Evolutionary conservation across 305 asterid genomes (phyloP).

Genomic region (Fraxinus latifolia): DNA sequence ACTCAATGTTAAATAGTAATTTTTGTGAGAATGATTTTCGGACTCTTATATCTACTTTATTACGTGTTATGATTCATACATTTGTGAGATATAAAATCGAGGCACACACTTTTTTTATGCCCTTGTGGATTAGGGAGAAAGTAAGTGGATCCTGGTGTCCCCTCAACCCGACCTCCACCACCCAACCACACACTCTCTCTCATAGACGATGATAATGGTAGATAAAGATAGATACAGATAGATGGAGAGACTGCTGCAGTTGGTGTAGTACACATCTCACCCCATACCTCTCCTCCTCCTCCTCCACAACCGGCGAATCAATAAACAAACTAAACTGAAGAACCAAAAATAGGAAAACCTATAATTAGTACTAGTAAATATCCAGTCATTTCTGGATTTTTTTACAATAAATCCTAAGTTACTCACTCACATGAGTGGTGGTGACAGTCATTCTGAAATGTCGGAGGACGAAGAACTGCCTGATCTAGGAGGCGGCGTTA

Average conservation of each 20-base stretch:
- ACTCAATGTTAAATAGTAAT: no score
- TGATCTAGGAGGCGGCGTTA: not conserved
- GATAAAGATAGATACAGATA: not conserved
- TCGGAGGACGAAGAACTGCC: slow-evolving; percentile 38
- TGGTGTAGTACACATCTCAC: not conserved
- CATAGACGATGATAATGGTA: not conserved
- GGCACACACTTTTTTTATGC: no score
- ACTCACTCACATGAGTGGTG: slow-evolving; percentile 27
- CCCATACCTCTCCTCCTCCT: not conserved
- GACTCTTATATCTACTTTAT: no score
- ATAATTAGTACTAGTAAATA: not conserved
- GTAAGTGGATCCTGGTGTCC: no score
- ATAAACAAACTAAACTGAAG: not conserved
- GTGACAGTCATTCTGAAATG: slow-evolving; percentile 40
- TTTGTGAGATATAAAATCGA: no score
- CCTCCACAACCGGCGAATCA: not conserved
- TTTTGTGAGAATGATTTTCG: no score
- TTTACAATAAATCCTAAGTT: not conserved
- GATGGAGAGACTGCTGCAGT: not conserved
- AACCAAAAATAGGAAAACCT: not conserved
- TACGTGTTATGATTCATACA: no score
- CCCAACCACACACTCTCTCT: not conserved
- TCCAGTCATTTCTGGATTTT: not conserved
- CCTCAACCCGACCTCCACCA: no score
- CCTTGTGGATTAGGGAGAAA: no score